Percentiles rank a stretch among this genome's conserved stretches.
Evolutionary conservation across 1,284 basidiomycete genomes (phyloP).

Genomic region (Puccinia triticina): DNA sequence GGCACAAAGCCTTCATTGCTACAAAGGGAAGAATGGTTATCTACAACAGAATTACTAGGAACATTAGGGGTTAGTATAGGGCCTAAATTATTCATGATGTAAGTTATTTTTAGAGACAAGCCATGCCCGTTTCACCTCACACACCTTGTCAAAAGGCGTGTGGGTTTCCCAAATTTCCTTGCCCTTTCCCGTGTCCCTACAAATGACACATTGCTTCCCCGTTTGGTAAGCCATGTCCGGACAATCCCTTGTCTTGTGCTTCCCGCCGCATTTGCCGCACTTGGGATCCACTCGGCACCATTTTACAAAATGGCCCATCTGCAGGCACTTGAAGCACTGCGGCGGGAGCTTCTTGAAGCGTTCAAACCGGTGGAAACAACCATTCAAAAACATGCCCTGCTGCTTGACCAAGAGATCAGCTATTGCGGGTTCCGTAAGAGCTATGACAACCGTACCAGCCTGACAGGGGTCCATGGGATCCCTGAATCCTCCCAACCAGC

Average conservation of each 20-base stretch:
- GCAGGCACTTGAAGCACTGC: slow-evolving; percentile 27
- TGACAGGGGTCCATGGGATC: background rate
- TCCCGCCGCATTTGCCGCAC: background rate
- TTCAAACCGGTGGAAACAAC: background rate
- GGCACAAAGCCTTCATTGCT: background rate
- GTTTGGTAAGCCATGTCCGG: too few species aligned
- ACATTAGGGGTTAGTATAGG: background rate
- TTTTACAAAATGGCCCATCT: slow-evolving; percentile 23
- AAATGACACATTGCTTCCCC: background rate
- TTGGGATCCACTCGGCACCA: background rate
- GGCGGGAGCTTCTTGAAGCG: background rate
- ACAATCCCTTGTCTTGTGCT: background rate
- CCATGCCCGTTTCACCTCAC: background rate
- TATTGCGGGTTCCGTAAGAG: background rate
- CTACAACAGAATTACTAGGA: background rate
- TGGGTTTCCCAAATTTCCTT: background rate
- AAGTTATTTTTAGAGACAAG: slow-evolving; percentile 4
- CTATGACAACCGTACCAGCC: background rate
- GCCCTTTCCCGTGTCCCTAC: background rate
- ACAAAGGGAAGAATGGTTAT: background rate
- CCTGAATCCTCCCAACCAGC: background rate
- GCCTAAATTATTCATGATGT: slow-evolving; percentile 1
- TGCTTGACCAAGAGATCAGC: background rate
- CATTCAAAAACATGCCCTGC: background rate
- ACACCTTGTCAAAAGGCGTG: slow-evolving; percentile 12